Evolutionary conservation across 495 filamentous ascomycete genomes (phyloP), one percentile per base, ranked within the genome.

Genomic region (Penicillium desertorum): DNA sequence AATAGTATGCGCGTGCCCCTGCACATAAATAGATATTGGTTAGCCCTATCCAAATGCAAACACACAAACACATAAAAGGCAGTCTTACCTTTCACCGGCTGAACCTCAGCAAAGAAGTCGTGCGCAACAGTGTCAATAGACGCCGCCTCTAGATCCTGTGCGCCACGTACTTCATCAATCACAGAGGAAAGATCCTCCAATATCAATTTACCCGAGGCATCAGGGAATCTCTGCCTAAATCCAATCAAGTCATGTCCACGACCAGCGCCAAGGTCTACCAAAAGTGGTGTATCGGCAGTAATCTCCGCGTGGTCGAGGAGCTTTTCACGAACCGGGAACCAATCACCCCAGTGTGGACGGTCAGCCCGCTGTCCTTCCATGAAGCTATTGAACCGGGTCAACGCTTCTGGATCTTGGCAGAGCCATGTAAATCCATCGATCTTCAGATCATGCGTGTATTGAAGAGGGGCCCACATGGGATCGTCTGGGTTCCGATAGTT

Each of bases 191-290:
- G 42, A 39, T 82, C 80, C 51, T 82, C 76, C n/a, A 82, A 53
- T 6, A 83, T 58, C 8, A 79, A 68, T 14, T 64, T 71, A 8
- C 66, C 64, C 10, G 50, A 29, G 1, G 46, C 56, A 51, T 50
- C 36, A 1, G 68, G 58, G 37, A 71, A 68, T 43, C 39, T 51
- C 14, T 62, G 19, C 25, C 46, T 59, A 32, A 83, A 51, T 12
- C 62, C 68, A 25, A 71, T 59, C 17, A 80, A 45, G 53, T 84
- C 78, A 51, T 83, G 76, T 0, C 82, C 82, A 4, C 66, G 55
- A 9, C 69, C 71, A 17, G 76, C 82, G 46, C 71, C 81, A 11
- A 83, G 67, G 62, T 86, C 83, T 11, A 84, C 80, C 2, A 85
- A 41, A 7, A 85, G 59, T 2, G 74, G 69, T 5, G 57, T 54